Evolutionary conservation across 2,329 filamentous ascomycete genomes (phyloP).

Genomic region (Emmonsiellopsis sp.): DNA sequence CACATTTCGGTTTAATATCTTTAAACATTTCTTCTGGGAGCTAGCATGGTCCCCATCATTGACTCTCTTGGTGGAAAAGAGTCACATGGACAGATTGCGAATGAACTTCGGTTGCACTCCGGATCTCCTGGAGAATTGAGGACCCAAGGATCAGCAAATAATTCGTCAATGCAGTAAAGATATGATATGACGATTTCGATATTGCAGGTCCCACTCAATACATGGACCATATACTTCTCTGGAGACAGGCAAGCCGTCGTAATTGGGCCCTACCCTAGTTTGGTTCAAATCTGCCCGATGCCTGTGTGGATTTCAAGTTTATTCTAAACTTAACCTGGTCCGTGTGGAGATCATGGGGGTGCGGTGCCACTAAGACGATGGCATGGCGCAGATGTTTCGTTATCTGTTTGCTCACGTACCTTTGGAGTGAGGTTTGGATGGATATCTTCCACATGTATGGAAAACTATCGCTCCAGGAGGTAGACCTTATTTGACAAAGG

Average conservation of each 20-base stretch:
- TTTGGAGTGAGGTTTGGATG: too few species aligned
- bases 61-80: slow-evolving; percentile 1
- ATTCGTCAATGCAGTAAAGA: not conserved
- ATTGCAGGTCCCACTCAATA: not conserved
- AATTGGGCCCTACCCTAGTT: not conserved
- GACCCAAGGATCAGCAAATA: not conserved
- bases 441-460: too few species aligned
- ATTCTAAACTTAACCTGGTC: not conserved
- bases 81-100: not conserved
- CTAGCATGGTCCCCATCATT: slow-evolving; percentile 3
- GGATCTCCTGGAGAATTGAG: not conserved
- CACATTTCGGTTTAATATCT: not conserved
- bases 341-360: not conserved
- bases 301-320: not conserved
- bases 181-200: not conserved
- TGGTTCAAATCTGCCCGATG: not conserved
- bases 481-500: too few species aligned
- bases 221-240: not conserved
- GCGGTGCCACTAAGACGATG: not conserved
- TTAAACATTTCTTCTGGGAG: not conserved
- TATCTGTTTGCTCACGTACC: not conserved
- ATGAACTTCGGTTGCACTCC: not conserved
- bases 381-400: not conserved
- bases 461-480: too few species aligned
- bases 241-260: not conserved